Conservation (phyloP, 306 rosid genomes). For the Crotalaria pallida region DNA sequence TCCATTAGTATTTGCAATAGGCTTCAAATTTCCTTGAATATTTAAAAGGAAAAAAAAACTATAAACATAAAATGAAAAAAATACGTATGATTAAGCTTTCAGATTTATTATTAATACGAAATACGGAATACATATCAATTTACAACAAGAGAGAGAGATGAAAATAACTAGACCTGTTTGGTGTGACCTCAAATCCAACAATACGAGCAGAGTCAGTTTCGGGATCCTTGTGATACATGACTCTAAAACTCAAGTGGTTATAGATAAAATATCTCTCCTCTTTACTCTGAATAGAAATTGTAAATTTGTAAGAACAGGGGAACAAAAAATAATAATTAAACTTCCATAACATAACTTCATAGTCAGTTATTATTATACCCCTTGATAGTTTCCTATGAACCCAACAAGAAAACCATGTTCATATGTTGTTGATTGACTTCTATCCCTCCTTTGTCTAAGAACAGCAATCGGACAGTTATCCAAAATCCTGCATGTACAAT, state of each 20-base stretch:
- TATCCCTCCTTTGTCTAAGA: constrained; percentile 87
- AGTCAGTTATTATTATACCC: constrained; percentile 69
- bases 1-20: too few relatives aligned
- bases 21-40: too few relatives aligned
- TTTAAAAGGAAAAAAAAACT: too few relatives aligned
- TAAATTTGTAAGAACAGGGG: constrained; percentile 15
- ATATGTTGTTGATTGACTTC: constrained; percentile 79
- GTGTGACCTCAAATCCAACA: constrained; percentile 96
- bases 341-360: constrained; percentile 17
- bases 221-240: constrained; percentile 90
- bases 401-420: constrained; percentile 97
- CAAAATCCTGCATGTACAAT: constrained; percentile 68
- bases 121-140: too few relatives aligned
- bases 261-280: constrained; percentile 91
- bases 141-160: not conserved
- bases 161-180: constrained; percentile 64
- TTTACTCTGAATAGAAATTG: constrained; percentile 61
- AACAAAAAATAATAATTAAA: not conserved
- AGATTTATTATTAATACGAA: too few relatives aligned
- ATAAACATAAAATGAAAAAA: too few relatives aligned
- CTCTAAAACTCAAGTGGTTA: constrained; percentile 97
- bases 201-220: constrained; percentile 89
- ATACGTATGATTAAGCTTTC: too few relatives aligned
- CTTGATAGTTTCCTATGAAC: constrained; percentile 91
- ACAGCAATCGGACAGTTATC: constrained; percentile 99